A percentile compares a stretch with the other conserved stretches of the same genome.
These are phyloP conservation scores for Pichia heedii DNA, from an alignment of 805 yeast genomes.

Conservation along the genomic window DNA sequence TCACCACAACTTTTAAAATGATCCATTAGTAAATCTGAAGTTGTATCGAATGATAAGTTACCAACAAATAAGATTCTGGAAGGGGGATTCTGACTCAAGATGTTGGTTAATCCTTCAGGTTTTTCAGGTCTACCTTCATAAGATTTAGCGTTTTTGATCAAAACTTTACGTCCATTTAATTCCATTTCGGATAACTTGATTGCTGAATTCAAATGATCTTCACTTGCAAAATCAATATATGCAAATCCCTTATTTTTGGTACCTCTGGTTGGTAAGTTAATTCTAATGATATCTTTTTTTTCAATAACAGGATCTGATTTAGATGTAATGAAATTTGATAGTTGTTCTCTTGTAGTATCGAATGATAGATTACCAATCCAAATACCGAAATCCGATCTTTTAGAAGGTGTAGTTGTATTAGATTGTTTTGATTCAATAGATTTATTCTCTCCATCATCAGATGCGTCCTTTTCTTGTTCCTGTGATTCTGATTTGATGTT, in stretches of 20 bases:
- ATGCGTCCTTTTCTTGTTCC: slow-evolving; percentile 13
- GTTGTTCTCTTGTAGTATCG: slow-evolving; percentile 70
- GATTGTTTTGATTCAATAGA: slow-evolving; percentile 11
- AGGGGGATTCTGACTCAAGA: slow-evolving; percentile 69
- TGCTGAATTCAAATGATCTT: slow-evolving; percentile 51
- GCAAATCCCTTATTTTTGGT: slow-evolving; percentile 80
- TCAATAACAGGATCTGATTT: slow-evolving; percentile 42
- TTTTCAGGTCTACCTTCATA: slow-evolving; percentile 79
- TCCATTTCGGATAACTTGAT: slow-evolving; percentile 60
- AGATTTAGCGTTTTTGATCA: slow-evolving; percentile 73
- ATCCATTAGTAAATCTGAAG: slow-evolving; percentile 64
- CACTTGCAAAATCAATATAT: slow-evolving; percentile 68
- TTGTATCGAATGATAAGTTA: slow-evolving; percentile 85
- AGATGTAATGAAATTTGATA: slow-evolving; percentile 51
- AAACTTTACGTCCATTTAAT: slow-evolving; percentile 75
- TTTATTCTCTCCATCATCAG: slow-evolving; percentile 22
- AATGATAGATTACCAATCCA: slow-evolving; percentile 94
- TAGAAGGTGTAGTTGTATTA: slow-evolving; percentile 6
- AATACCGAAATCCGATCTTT: slow-evolving; percentile 57
- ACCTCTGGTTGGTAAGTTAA: slow-evolving; percentile 70
- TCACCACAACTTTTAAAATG: slow-evolving; percentile 92
- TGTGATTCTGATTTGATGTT: slow-evolving; percentile 22
- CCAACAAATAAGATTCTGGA: slow-evolving; percentile 87
- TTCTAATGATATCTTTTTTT: slow-evolving; percentile 57
- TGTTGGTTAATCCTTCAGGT: slow-evolving; percentile 9